Percentiles rank a stretch among this genome's conserved stretches.
Conservation (phyloP, 495 filamentous ascomycete species). For the Chaetomidium leptoderma region DNA sequence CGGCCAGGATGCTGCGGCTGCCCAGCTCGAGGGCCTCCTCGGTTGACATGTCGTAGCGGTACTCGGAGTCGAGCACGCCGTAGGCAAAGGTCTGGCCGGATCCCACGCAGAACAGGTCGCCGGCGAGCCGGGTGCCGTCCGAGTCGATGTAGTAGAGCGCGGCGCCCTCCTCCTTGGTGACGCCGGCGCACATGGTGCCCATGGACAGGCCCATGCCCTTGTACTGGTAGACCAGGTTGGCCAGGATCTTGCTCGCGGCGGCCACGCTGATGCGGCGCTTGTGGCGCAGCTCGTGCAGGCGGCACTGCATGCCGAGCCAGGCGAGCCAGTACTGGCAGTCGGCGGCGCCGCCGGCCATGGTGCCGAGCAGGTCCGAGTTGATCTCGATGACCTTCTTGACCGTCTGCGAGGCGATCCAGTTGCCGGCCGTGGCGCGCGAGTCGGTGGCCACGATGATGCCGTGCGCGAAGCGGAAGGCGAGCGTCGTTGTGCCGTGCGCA, state of each 20-base stretch:
- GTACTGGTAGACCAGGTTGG: slow-evolving; percentile 96
- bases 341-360: slow-evolving; percentile 97
- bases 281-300: slow-evolving; percentile 96
- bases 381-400: slow-evolving; percentile 99
- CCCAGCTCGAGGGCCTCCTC: slow-evolving; percentile 89
- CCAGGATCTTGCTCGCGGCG: slow-evolving; percentile 95
- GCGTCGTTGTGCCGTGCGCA: slow-evolving; percentile 97
- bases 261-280: slow-evolving; percentile 97
- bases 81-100: slow-evolving; percentile 98
- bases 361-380: slow-evolving; percentile 85
- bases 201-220: slow-evolving; percentile 97
- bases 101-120: slow-evolving; percentile 96
- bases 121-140: slow-evolving; percentile 86
- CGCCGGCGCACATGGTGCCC: slow-evolving; percentile 98
- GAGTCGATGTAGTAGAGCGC: slow-evolving; percentile 99
- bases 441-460: slow-evolving; percentile 98
- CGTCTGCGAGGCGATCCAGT: slow-evolving; percentile 98
- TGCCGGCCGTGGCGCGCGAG: slow-evolving; percentile 90
- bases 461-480: slow-evolving; percentile 94
- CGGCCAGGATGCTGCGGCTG: slow-evolving; percentile 86
- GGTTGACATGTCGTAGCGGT: slow-evolving; percentile 77
- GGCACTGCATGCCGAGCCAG: slow-evolving; percentile 98
- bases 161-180: slow-evolving; percentile 92
- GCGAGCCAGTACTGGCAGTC: slow-evolving; percentile 99
- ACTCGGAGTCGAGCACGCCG: slow-evolving; percentile 94